A percentile compares a stretch with the other conserved stretches of the same genome.
Evolutionary conservation across 805 yeast genomes (phyloP).

Genomic region (Kluyveromyces starmeri): DNA sequence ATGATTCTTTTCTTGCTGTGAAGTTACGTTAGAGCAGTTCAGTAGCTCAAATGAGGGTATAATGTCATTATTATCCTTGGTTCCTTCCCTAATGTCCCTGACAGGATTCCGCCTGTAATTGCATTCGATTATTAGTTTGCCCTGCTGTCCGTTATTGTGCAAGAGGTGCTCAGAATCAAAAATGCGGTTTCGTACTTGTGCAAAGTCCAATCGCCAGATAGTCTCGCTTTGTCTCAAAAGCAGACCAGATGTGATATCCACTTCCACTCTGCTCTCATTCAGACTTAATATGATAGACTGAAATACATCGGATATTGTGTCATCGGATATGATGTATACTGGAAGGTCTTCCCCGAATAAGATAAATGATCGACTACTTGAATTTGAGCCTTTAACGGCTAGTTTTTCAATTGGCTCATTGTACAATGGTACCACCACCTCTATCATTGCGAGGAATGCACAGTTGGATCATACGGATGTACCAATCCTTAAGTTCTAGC

Average conservation of each 20-base stretch:
- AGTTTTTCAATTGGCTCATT: neutral
- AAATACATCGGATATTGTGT: neutral
- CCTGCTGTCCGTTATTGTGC: neutral
- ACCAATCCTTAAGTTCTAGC: neutral
- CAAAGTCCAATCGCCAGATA: neutral
- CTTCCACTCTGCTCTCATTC: neutral
- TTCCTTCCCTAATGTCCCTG: neutral
- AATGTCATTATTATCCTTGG: neutral
- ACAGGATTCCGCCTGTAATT: neutral
- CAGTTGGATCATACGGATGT: too few relatives aligned
- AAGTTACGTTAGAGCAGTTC: neutral
- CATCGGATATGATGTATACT: slow-evolving; percentile 1
- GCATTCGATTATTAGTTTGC: neutral
- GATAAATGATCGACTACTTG: slow-evolving; percentile 1
- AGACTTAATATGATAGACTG: neutral
- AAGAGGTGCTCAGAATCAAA: neutral
- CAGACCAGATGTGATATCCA: neutral
- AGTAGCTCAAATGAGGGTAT: neutral
- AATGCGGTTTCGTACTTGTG: neutral
- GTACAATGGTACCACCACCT: neutral
- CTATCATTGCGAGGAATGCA: neutral
- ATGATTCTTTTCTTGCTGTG: neutral
- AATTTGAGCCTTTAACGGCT: neutral
- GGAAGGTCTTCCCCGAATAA: slow-evolving; percentile 3
- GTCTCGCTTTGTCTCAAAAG: neutral